Conservation (phyloP, 1,284 basidiomycete species). For the Caloboletus firmus region DNA sequence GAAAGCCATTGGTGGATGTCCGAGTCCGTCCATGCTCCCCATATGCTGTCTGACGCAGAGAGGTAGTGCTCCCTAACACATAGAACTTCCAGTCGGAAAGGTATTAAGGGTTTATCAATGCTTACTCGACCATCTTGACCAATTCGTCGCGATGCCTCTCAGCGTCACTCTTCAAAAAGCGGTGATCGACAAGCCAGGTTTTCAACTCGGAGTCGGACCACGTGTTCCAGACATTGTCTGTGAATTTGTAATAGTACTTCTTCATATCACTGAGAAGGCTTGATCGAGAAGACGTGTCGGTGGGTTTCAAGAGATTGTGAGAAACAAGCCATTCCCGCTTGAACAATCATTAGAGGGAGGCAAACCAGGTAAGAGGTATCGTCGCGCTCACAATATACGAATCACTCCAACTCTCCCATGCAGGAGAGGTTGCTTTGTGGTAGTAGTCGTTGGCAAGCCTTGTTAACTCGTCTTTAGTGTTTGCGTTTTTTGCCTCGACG, state of each 20-base stretch:
- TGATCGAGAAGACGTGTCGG: constrained; percentile 47
- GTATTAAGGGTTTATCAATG: constrained; percentile 7
- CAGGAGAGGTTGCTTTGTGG: constrained; percentile 56
- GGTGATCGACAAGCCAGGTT: constrained; percentile 71
- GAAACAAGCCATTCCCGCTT: constrained; percentile 81
- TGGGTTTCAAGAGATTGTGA: constrained; percentile 49
- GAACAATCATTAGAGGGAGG: background rate
- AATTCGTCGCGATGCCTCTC: constrained; percentile 75
- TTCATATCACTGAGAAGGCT: constrained; percentile 71
- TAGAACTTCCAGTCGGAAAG: background rate
- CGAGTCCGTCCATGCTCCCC: constrained; percentile 76
- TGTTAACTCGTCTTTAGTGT: constrained; percentile 67
- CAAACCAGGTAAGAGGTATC: background rate
- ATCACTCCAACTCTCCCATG: constrained; percentile 85
- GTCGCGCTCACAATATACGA: constrained; percentile 67
- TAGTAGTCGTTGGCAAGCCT: constrained; percentile 71
- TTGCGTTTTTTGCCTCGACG: constrained; percentile 63
- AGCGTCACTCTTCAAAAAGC: constrained; percentile 69
- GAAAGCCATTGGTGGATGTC: constrained; percentile 79
- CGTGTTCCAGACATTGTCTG: constrained; percentile 62
- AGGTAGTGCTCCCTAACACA: constrained; percentile 68
- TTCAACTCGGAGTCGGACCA: constrained; percentile 73
- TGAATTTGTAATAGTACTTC: constrained; percentile 70
- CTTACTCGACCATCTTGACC: constrained; percentile 66
- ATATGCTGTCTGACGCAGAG: constrained; percentile 66